A percentile compares a stretch with the other conserved stretches of the same genome.
Conservation (phyloP, 129 eudicot genomes). For the Saposhnikovia divaricata region DNA sequence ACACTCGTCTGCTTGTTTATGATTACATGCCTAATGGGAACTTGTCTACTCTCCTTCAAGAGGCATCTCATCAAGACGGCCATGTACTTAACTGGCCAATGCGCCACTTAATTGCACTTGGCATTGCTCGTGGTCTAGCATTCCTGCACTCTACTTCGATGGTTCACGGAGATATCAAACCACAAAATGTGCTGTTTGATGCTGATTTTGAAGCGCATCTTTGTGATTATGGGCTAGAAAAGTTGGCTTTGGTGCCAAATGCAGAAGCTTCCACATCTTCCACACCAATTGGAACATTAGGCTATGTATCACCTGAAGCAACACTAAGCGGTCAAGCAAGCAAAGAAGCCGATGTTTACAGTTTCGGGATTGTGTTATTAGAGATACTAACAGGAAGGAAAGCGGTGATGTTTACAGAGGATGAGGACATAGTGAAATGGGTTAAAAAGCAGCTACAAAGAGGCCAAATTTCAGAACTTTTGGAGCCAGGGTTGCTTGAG, state of each 20-base stretch:
- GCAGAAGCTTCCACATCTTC: constrained; percentile 58
- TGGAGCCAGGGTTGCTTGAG: constrained; percentile 78
- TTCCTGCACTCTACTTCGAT: constrained; percentile 56
- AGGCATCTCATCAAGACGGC: constrained; percentile 85
- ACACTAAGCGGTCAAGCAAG: constrained; percentile 40
- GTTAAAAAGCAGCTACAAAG: constrained; percentile 73
- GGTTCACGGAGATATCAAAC: constrained; percentile 73
- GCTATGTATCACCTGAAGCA: constrained; percentile 72
- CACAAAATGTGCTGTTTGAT: constrained; percentile 74
- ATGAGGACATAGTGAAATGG: constrained; percentile 91
- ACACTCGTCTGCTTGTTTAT: constrained; percentile 58
- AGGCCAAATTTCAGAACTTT: constrained; percentile 54
- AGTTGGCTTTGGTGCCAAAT: constrained; percentile 32
- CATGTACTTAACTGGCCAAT: constrained; percentile 92
- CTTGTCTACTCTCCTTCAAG: constrained; percentile 67
- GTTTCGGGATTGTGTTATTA: constrained; percentile 70
- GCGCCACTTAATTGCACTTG: constrained; percentile 80
- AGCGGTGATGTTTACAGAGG: constrained; percentile 61
- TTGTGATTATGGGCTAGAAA: constrained; percentile 63
- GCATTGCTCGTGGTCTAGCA: constrained; percentile 76
- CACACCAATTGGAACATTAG: constrained; percentile 60
- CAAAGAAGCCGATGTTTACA: constrained; percentile 66
- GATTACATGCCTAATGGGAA: constrained; percentile 96
- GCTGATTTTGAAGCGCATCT: constrained; percentile 92
- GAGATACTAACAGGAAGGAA: constrained; percentile 71